A percentile compares a stretch with the other conserved stretches of the same genome.
Evolutionary conservation across 1,284 basidiomycete species (phyloP).

Genomic region (Trichosporon ovoides): DNA sequence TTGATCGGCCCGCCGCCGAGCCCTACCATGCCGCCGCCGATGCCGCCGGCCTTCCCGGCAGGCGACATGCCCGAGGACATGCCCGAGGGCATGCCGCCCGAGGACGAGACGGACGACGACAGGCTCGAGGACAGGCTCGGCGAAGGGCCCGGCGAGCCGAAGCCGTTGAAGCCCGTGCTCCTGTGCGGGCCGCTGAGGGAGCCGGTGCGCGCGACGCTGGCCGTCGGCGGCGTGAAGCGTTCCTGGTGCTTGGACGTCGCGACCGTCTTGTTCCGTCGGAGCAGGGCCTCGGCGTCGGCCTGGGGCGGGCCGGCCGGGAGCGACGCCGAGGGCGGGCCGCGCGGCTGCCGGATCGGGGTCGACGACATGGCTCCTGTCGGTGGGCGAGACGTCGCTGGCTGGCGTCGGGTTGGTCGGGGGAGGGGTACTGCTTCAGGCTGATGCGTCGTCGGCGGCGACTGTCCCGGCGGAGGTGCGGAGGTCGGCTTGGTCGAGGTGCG

Average conservation of each 20-base stretch:
- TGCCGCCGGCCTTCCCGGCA: background rate
- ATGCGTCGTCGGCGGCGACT: background rate
- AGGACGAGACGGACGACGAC: background rate
- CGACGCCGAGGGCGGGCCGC: conserved; percentile 36
- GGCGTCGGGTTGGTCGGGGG: background rate
- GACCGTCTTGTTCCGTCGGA: conserved; percentile 39
- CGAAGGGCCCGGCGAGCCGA: background rate
- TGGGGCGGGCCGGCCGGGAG: conserved; percentile 26
- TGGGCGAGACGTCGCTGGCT: too few species aligned
- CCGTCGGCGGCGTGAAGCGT: conserved; percentile 5
- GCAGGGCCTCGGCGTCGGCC: conserved; percentile 31
- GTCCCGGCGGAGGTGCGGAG: background rate
- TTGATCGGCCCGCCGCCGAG: conserved; percentile 7
- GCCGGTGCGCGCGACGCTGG: background rate
- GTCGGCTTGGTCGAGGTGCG: background rate
- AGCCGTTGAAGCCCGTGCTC: background rate
- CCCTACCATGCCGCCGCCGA: background rate
- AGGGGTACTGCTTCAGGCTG: background rate
- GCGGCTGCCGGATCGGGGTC: conserved; percentile 42
- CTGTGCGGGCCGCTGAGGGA: conserved; percentile 15
- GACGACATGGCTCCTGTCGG: conserved; percentile 19
- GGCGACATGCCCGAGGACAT: conserved; percentile 10
- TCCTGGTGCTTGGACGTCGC: conserved; percentile 21
- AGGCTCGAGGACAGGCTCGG: conserved; percentile 5
- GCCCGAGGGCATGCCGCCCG: conserved; percentile 11